Percentiles rank a stretch among this genome's conserved stretches.
Evolutionary conservation across 177 flowering plant species (phyloP).

Genomic region (Vitis hybrid): DNA sequence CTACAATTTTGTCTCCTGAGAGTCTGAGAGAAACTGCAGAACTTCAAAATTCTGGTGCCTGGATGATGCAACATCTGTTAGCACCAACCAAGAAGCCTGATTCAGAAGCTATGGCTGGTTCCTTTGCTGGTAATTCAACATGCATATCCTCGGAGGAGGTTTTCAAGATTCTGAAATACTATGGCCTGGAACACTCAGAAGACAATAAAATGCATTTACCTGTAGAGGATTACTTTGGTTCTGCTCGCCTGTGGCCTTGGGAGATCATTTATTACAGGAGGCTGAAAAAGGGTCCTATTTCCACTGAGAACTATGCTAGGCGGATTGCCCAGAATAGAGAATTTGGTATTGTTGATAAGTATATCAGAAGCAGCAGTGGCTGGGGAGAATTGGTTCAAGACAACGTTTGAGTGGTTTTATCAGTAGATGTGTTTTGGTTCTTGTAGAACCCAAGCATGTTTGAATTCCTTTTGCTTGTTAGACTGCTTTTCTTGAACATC

Average conservation of each 20-base stretch:
- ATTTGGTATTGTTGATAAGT: conserved; percentile 54
- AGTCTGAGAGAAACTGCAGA: conserved; percentile 12
- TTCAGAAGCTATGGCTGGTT: conserved; percentile 14
- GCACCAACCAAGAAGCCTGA: conserved; percentile 12
- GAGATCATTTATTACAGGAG: conserved; percentile 48
- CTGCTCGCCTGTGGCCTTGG: conserved; percentile 65
- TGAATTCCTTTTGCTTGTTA: conserved; percentile 1
- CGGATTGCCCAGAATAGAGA: conserved; percentile 50
- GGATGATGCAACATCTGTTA: conserved; percentile 6
- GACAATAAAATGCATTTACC: conserved; percentile 32
- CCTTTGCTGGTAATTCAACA: conserved; percentile 10
- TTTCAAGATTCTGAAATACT: conserved; percentile 40
- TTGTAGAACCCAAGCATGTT: not conserved
- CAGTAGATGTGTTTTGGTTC: not conserved
- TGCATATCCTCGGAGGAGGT: conserved; percentile 41
- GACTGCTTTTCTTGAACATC: conserved; percentile 5
- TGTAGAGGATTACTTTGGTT: conserved; percentile 38
- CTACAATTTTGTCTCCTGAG: conserved; percentile 15
- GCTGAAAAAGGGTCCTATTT: conserved; percentile 49
- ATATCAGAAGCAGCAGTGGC: conserved; percentile 60
- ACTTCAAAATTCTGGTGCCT: conserved; percentile 9
- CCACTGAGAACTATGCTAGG: conserved; percentile 48
- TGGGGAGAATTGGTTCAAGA: conserved; percentile 40
- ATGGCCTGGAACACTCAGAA: conserved; percentile 31
- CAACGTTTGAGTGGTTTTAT: conserved; percentile 6